A percentile compares a stretch with the other conserved stretches of the same genome.
These are phyloP conservation scores for Buddleja alternifolia DNA, from an alignment of 257 asterid species.

Conservation along the genomic window DNA sequence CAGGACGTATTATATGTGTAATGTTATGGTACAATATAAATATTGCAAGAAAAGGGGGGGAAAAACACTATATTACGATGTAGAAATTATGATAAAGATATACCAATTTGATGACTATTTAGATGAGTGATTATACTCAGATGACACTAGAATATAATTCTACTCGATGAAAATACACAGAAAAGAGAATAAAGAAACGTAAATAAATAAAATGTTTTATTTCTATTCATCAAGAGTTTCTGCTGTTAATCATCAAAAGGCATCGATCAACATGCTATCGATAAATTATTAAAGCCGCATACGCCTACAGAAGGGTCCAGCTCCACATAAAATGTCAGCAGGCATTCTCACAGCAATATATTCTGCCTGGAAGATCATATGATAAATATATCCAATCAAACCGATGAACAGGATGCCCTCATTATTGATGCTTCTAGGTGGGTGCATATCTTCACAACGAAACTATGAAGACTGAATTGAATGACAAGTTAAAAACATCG, in stretches of 20 bases:
- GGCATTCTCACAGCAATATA: no score
- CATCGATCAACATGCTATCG: conserved; percentile 4
- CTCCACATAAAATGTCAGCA: neutral
- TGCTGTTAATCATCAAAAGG: neutral
- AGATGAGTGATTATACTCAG: no score
- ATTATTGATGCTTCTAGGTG: conserved; percentile 6
- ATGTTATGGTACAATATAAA: no score
- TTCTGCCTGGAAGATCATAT: neutral
- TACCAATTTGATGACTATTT: no score
- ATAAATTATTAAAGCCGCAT: neutral
- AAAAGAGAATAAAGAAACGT: neutral
- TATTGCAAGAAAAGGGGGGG: no score
- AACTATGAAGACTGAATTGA: neutral
- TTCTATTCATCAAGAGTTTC: conserved; percentile 4
- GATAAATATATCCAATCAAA: conserved; percentile 6
- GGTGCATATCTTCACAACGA: neutral
- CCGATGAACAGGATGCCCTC: neutral
- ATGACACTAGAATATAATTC: no score
- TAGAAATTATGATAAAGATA: no score
- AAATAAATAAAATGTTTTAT: neutral
- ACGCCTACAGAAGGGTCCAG: neutral
- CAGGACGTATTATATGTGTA: no score
- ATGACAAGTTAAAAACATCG: neutral
- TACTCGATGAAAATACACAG: no score
- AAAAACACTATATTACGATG: no score